Evolutionary conservation across 116 monocot genomes (phyloP).

Genomic region (Iris pallida): DNA sequence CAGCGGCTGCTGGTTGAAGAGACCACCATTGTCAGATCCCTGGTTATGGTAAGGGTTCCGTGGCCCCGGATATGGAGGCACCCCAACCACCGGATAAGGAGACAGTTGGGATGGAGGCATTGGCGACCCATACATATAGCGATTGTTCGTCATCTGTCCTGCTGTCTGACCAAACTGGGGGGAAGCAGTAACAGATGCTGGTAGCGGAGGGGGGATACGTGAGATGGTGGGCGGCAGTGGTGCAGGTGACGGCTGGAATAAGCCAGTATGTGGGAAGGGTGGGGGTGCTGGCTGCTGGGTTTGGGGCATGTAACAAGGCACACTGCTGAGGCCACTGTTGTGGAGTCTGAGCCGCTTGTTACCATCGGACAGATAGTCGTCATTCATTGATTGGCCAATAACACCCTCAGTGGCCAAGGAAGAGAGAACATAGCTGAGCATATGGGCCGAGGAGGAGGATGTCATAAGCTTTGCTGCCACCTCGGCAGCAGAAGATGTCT

Average conservation of each 20-base stretch:
- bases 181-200: conserved; percentile 4
- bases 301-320: conserved; percentile 13
- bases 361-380: conserved; percentile 31
- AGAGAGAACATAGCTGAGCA: conserved; percentile 62
- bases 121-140: conserved; percentile 22
- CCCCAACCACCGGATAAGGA: conserved; percentile 17
- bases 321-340: conserved; percentile 6
- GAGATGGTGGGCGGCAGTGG: conserved; percentile 10
- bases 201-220: conserved; percentile 11
- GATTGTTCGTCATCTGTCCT: conserved; percentile 22
- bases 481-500: conserved; percentile 45
- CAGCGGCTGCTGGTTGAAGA: conserved; percentile 8
- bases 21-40: conserved; percentile 5
- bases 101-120: conserved; percentile 14
- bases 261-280: conserved; percentile 35
- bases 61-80: conserved; percentile 17
- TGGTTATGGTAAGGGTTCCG: conserved; percentile 24
- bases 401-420: conserved; percentile 54
- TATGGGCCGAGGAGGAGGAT: conserved; percentile 56
- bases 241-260: conserved; percentile 15
- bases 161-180: conserved; percentile 24
- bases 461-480: conserved; percentile 67
- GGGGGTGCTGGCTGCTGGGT: conserved; percentile 26
- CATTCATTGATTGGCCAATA: conserved; percentile 22
- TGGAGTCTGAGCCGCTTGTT: conserved; percentile 54